Evolutionary conservation across 2,329 filamentous ascomycete species (phyloP).

Genomic region (Pleoardoris graminearum): DNA sequence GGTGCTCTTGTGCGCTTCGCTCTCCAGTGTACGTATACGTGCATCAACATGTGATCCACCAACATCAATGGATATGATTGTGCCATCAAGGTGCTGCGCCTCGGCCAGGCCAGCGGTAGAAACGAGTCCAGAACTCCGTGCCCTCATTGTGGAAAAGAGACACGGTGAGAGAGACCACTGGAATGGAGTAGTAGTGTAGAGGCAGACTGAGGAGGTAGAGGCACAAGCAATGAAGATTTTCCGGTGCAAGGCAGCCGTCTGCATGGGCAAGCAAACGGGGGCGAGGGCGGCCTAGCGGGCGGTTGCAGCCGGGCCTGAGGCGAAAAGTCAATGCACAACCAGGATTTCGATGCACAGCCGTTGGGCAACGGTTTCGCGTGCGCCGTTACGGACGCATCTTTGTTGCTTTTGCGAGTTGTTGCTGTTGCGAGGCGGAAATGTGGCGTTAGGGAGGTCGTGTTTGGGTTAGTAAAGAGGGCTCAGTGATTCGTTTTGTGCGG

Average conservation of each 20-base stretch:
- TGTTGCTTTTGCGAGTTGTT: too few relatives aligned
- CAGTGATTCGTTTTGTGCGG: too few relatives aligned
- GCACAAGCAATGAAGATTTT: neutral
- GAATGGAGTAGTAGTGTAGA: too few relatives aligned
- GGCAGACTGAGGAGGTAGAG: neutral
- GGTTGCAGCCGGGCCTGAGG: neutral
- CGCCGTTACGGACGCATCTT: neutral
- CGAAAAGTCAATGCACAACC: neutral
- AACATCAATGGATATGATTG: neutral
- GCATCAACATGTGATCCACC: too few relatives aligned
- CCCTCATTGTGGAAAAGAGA: too few relatives aligned
- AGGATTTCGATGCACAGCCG: neutral
- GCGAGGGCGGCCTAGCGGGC: neutral
- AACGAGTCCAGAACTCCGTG: too few relatives aligned
- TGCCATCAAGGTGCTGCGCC: neutral
- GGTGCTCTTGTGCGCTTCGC: too few relatives aligned
- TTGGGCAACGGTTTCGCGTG: neutral
- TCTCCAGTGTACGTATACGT: too few relatives aligned
- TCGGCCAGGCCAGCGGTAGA: neutral
- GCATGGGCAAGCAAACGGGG: neutral
- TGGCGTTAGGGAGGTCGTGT: too few relatives aligned
- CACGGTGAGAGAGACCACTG: too few relatives aligned
- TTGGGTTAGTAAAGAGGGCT: too few relatives aligned
- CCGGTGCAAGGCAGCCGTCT: slow-evolving; percentile 1
- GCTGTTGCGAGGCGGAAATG: neutral